phyloP scores from a whole-genome alignment of 768 basidiomycete species.

The Brasilioporus rufonigricans region DNA sequence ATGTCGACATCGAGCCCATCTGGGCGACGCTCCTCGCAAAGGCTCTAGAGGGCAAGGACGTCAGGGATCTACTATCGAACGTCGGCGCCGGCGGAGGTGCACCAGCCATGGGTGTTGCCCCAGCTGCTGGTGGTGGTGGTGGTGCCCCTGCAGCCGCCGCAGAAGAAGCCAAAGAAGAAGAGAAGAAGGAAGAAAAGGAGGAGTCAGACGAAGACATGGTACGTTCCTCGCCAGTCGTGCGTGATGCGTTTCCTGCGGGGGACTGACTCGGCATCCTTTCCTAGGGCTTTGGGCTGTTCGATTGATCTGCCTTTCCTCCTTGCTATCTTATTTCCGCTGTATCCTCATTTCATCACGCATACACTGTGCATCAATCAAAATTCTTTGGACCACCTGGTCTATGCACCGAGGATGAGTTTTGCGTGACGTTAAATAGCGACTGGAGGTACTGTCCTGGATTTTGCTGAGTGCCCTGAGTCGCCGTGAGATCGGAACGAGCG shows the following conservation, averaged over 20 bases:
- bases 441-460: no score
- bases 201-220: slow-evolving; percentile 45
- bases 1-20: slow-evolving; percentile 89
- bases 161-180: slow-evolving; percentile 75
- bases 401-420: no score
- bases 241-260: background rate
- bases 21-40: slow-evolving; percentile 98
- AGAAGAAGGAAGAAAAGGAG: slow-evolving; percentile 88
- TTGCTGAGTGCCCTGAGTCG: no score
- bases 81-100: slow-evolving; percentile 92
- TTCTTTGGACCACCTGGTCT: slow-evolving; percentile 11
- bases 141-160: slow-evolving; percentile 64
- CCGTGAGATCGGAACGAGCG: no score
- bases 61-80: slow-evolving; percentile 93
- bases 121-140: slow-evolving; percentile 51
- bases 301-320: slow-evolving; percentile 47
- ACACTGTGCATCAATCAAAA: slow-evolving; percentile 29
- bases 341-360: slow-evolving; percentile 14
- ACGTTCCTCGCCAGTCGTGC: no score
- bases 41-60: slow-evolving; percentile 96
- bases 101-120: slow-evolving; percentile 60
- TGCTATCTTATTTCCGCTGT: slow-evolving; percentile 29
- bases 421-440: no score
- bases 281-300: slow-evolving; percentile 96
- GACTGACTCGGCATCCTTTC: background rate